These are phyloP conservation scores for Quercus bicolor DNA, from an alignment of 306 rosid species.

Conservation along the genomic window DNA sequence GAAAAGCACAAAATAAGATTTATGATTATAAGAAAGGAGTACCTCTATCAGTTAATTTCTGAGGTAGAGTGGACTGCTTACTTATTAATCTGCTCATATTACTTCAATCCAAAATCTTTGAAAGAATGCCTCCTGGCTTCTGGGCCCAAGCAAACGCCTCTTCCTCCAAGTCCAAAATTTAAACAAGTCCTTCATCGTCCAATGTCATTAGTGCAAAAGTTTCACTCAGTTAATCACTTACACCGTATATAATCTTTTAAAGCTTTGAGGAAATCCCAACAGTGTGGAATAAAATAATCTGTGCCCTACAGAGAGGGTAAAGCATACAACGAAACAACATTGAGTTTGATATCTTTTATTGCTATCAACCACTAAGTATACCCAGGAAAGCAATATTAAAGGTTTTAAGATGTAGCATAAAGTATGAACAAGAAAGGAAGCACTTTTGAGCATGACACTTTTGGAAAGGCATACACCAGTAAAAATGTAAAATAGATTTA, in stretches of 20 bases:
- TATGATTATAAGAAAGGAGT: neutral
- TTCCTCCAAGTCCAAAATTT: neutral
- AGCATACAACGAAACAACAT: neutral
- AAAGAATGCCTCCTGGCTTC: neutral
- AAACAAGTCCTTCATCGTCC: neutral
- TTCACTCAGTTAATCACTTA: neutral
- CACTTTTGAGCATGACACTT: no score
- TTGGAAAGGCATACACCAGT: no score
- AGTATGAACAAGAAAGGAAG: no score
- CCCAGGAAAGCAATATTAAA: neutral
- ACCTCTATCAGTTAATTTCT: neutral
- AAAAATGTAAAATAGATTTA: no score
- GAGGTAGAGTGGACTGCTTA: neutral
- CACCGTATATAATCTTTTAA: neutral
- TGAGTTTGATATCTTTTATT: neutral
- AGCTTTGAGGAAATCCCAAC: no score
- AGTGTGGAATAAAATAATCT: neutral
- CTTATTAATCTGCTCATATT: no score
- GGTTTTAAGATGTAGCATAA: no score
- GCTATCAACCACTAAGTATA: neutral
- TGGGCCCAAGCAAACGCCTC: neutral
- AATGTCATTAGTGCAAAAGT: neutral
- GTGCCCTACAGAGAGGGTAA: neutral
- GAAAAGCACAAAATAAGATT: neutral
- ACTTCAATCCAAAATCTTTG: neutral